Conservation (phyloP, 768 basidiomycete genomes). For the Tylopilus cervinicoccineus region DNA sequence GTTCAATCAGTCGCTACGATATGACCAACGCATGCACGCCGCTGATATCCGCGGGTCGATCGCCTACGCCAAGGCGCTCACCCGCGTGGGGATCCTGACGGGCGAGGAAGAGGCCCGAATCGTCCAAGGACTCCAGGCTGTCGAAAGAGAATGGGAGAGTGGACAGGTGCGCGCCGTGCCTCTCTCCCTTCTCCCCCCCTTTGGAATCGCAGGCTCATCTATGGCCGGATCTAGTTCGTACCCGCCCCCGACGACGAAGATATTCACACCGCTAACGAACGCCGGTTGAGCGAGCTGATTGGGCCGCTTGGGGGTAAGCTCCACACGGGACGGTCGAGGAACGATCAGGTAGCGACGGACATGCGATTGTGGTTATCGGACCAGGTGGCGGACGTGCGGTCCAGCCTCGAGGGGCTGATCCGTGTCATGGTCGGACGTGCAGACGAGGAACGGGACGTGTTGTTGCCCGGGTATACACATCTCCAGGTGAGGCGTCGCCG, state of each 20-base stretch:
- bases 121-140: constrained; percentile 65
- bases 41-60: constrained; percentile 93
- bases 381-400: constrained; percentile 64
- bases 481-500: constrained; percentile 61
- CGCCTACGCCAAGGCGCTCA: constrained; percentile 88
- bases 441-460: constrained; percentile 85
- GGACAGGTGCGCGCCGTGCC: constrained; percentile 46
- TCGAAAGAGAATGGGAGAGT: constrained; percentile 82
- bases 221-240: constrained; percentile 51
- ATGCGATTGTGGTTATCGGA: constrained; percentile 95
- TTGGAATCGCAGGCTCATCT: neutral
- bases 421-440: constrained; percentile 89
- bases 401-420: constrained; percentile 70
- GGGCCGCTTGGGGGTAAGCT: constrained; percentile 92
- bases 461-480: constrained; percentile 97
- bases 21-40: constrained; percentile 91
- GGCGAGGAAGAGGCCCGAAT: constrained; percentile 70
- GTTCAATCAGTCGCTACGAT: constrained; percentile 94
- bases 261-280: constrained; percentile 98
- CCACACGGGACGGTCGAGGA: constrained; percentile 94
- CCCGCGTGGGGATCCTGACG: constrained; percentile 77
- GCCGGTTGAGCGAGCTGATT: constrained; percentile 88
- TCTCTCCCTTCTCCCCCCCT: too few species aligned
- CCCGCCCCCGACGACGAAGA: constrained; percentile 91
- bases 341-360: constrained; percentile 98